A percentile compares a stretch with the other conserved stretches of the same genome.
phyloP scores from a whole-genome alignment of 2,329 filamentous ascomycete species.

The Colletotrichum neosansevieriae region DNA sequence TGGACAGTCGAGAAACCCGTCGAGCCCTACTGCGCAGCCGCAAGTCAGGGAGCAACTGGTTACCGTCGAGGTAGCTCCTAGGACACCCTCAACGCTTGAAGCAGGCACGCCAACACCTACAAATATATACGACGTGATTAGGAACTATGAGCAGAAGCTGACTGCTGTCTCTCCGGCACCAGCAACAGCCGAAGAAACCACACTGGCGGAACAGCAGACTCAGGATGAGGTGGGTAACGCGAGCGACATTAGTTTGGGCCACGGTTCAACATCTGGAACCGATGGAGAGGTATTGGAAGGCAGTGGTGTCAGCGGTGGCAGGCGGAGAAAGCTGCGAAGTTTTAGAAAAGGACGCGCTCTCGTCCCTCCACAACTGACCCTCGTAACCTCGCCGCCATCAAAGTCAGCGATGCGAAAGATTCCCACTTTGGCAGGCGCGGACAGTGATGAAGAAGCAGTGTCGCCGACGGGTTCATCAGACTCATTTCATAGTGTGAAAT shows the following conservation, averaged over 20 bases:
- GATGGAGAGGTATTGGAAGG: conserved; percentile 48
- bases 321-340: conserved; percentile 47
- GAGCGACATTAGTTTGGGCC: conserved; percentile 4
- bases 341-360: conserved; percentile 47
- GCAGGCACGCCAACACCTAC: conserved; percentile 31
- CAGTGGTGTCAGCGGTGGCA: conserved; percentile 46
- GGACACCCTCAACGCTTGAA: conserved; percentile 4
- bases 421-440: conserved; percentile 33
- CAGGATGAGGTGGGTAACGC: not conserved
- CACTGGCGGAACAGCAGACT: not conserved
- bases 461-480: conserved; percentile 62
- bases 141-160: conserved; percentile 39
- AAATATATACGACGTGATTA: conserved; percentile 39
- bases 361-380: conserved; percentile 47
- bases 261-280: conserved; percentile 26
- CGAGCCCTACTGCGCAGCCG: conserved; percentile 2
- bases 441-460: conserved; percentile 45
- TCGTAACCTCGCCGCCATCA: conserved; percentile 56
- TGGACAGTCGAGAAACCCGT: not conserved
- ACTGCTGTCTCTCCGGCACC: conserved; percentile 14
- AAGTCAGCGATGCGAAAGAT: conserved; percentile 41
- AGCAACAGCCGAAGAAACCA: not conserved
- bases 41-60: conserved; percentile 32
- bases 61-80: conserved; percentile 13
- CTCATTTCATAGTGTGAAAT: conserved; percentile 67